A percentile compares a stretch with the other conserved stretches of the same genome.
These are phyloP conservation scores for Stephania yunnanensis DNA, from an alignment of 164 flowering plant species.

Conservation along the genomic window DNA sequence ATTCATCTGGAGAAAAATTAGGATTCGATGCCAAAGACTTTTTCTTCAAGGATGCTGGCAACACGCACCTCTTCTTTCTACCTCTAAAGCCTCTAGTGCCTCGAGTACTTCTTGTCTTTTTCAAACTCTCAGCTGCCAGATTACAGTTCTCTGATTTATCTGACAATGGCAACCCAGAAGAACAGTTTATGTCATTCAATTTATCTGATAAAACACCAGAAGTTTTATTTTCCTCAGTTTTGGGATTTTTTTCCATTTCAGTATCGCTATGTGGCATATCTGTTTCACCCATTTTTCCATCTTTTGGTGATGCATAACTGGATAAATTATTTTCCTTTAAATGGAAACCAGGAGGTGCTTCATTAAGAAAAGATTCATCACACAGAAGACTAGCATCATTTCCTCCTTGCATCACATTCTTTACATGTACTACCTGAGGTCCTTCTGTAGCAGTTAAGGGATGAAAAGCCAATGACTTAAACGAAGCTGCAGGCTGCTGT, in stretches of 20 bases:
- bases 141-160: background rate
- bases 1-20: background rate
- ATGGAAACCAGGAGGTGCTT: background rate
- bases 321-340: no score
- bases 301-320: no score
- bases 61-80: slow-evolving; percentile 23
- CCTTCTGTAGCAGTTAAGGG: background rate
- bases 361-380: slow-evolving; percentile 1
- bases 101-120: background rate
- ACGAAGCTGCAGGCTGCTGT: no score
- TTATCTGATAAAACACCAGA: background rate
- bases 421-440: background rate
- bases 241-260: background rate
- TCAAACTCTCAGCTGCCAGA: background rate
- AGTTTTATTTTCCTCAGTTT: background rate
- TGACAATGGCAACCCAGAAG: background rate
- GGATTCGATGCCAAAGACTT: background rate
- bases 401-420: background rate
- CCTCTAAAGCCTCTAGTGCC: slow-evolving; percentile 13
- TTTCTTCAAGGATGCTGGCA: background rate
- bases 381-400: background rate
- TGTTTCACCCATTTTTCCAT: no score
- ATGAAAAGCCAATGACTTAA: background rate
- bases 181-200: background rate
- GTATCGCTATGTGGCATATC: no score